Conservation (phyloP, 2,329 filamentous ascomycete species). For the Bipolaris bicolor region DNA sequence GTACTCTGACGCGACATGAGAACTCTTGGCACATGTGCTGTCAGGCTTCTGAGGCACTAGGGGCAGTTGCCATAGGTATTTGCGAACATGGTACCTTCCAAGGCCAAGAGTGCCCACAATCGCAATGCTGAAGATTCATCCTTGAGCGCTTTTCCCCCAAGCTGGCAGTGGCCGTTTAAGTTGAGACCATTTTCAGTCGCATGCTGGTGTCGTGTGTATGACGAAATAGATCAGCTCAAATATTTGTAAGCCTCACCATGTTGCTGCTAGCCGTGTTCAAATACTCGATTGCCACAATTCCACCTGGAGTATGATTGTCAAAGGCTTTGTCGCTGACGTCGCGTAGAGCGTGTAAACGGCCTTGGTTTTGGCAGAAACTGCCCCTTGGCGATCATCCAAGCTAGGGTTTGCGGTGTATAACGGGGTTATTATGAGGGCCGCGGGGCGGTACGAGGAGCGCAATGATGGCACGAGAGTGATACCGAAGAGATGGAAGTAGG, state of each 20-base stretch:
- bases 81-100: neutral
- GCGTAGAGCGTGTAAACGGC: neutral
- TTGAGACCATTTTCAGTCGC: too few species aligned
- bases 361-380: neutral
- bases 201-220: neutral
- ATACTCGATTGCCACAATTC: neutral
- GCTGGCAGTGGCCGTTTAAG: neutral
- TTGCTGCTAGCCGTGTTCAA: neutral
- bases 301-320: neutral
- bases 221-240: neutral
- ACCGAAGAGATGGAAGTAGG: neutral
- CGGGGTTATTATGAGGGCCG: neutral
- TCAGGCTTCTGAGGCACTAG: neutral
- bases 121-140: neutral
- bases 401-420: neutral
- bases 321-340: neutral
- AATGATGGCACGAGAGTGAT: neutral
- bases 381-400: neutral
- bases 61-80: neutral
- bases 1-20: neutral
- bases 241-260: neutral
- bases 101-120: neutral
- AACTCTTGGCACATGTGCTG: neutral
- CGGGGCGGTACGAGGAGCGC: neutral
- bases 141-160: neutral